Conservation (phyloP, 2,329 filamentous ascomycete genomes). For the Venturia pyrina region DNA sequence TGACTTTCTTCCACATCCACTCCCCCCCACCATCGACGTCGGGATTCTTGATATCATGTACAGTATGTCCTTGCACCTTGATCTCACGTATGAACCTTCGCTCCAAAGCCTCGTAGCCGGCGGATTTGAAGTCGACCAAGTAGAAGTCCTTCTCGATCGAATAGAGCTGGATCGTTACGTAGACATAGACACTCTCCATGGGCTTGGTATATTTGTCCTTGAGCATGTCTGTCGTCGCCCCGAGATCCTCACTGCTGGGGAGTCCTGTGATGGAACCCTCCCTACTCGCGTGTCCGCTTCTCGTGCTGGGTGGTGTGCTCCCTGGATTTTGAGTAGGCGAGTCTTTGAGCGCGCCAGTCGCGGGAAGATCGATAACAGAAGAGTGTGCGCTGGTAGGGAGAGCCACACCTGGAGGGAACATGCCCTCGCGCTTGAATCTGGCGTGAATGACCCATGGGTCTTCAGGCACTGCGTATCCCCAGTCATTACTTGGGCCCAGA, state of each 20-base stretch:
- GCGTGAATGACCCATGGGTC: constrained; percentile 94
- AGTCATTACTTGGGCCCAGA: constrained; percentile 38
- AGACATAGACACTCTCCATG: constrained; percentile 73
- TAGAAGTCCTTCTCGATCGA: constrained; percentile 83
- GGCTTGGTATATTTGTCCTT: constrained; percentile 7
- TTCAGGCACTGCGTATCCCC: constrained; percentile 73
- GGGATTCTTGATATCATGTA: constrained; percentile 16
- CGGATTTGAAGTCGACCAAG: constrained; percentile 95
- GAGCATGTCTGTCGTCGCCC: constrained; percentile 2
- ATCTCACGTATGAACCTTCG: constrained; percentile 18
- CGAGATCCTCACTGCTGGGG: background rate
- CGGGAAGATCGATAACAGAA: constrained; percentile 35
- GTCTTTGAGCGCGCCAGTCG: constrained; percentile 7
- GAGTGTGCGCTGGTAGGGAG: constrained; percentile 42
- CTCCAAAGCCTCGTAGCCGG: constrained; percentile 86
- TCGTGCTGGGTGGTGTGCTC: background rate
- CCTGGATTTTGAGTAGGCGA: background rate
- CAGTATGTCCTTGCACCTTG: constrained; percentile 16
- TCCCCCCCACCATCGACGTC: constrained; percentile 24
- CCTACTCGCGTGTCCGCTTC: constrained; percentile 5
- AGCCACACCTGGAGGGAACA: constrained; percentile 43
- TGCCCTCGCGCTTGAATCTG: constrained; percentile 75
- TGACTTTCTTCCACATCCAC: constrained; percentile 16
- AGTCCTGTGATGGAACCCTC: constrained; percentile 1
- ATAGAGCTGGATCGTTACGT: constrained; percentile 93